Conservation (phyloP, 2,329 filamentous ascomycete species). For the Cladosporium sp. region DNA sequence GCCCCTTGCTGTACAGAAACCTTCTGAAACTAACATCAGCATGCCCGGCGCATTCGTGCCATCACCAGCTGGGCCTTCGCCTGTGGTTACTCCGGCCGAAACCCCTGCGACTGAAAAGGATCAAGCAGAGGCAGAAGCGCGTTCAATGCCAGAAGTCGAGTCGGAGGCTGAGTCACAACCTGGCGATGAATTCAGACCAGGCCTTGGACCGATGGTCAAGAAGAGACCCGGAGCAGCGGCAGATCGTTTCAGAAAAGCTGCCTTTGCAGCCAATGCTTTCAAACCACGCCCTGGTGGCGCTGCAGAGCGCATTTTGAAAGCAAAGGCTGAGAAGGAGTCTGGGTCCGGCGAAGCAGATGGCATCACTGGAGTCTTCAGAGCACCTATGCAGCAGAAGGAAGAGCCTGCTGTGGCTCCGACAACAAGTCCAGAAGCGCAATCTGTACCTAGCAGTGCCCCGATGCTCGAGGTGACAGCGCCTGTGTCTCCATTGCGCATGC, state of each 20-base stretch:
- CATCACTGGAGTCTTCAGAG: constrained; percentile 84
- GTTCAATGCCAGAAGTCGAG: constrained; percentile 23
- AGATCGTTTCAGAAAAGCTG: constrained; percentile 78
- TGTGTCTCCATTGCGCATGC: constrained; percentile 27
- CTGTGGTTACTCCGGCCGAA: constrained; percentile 22
- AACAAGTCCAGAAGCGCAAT: background rate
- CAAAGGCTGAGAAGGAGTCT: constrained; percentile 57
- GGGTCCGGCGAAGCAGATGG: constrained; percentile 72
- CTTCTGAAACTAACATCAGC: constrained; percentile 25
- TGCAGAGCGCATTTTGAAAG: constrained; percentile 67
- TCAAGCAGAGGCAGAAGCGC: constrained; percentile 22
- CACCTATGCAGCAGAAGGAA: constrained; percentile 55
- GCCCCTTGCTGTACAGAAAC: constrained; percentile 23
- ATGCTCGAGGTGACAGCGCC: constrained; percentile 33
- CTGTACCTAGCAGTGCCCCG: constrained; percentile 24
- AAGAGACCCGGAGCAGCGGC: constrained; percentile 65
- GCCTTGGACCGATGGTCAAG: constrained; percentile 88
- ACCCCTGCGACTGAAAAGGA: constrained; percentile 28
- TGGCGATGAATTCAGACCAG: constrained; percentile 66
- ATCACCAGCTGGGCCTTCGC: constrained; percentile 20
- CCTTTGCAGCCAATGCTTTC: constrained; percentile 71
- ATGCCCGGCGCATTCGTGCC: constrained; percentile 24
- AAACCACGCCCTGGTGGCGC: constrained; percentile 87
- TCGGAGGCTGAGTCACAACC: constrained; percentile 30
- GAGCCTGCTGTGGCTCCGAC: constrained; percentile 22